Base-by-base conservation (phyloP, 1,139 yeast species). In the Hyphopichia buzzinii region DNA sequence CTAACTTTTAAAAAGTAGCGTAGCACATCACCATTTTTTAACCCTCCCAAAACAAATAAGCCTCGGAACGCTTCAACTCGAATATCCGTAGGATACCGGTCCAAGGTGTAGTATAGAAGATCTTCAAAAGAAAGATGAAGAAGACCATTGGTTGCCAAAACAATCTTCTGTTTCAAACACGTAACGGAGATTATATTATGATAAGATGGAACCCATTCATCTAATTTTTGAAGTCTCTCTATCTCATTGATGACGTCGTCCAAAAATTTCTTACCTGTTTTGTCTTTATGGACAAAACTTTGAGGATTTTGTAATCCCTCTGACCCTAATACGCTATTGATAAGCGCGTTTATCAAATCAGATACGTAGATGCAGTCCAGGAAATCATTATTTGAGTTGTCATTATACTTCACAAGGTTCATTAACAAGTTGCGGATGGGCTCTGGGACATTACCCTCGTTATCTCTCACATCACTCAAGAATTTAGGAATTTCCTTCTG, bases 161-260 rank as follows among this genome's bases (percentile, higher is more conserved):
- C 59, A 31, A 85, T 70, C 48, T 81, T 84, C 52, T 75, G 81
- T 35, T 60, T 67, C 29, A 83, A 59, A 38, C 84, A 81, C 8
- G 77, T 69, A 16, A 65, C 69, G 1, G 89, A 77, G 8, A 88
- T 67, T 30, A 73, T 54, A 28, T 75, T 64, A 31, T 83, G 84
- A 46, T 75, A 79, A 0, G 95, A 81, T 0, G 96, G 95, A 11
- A 84, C 72, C 95, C 95, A 89, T 34, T 79, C 82, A 50, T 92
- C 97, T 61, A 94, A 69, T 44, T 90, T 79, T 45, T 81, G 80
- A 42, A 83, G 75, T 42, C 97, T 72, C 37, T 81, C 79, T 34
- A 94, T 66, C 52, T 90, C 76, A 5, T 54, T 49, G 5, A 60
- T 40, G 1, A 63, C 74, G 29, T 50, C 53, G 4, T 48, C 47